Evolutionary conservation across 352 stramenopile species (phyloP).

Genomic region (Phytopythium helicoides): DNA sequence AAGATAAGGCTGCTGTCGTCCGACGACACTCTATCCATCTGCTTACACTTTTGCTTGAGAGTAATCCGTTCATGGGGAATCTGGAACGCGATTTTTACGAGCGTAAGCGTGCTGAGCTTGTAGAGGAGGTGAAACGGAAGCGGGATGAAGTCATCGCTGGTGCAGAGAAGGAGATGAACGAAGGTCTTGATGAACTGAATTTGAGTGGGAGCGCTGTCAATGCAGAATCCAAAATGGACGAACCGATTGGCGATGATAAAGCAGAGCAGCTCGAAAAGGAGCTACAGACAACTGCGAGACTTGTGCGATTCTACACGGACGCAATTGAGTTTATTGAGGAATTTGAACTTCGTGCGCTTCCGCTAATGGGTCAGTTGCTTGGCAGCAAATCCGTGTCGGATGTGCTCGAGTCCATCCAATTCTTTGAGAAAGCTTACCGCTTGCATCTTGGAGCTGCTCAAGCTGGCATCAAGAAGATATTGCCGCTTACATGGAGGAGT

Average conservation of each 20-base stretch:
- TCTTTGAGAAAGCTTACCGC: conserved; percentile 91
- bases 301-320: conserved; percentile 91
- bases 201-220: conserved; percentile 8
- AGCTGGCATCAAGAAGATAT: conserved; percentile 88
- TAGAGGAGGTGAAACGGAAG: conserved; percentile 58
- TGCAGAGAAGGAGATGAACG: conserved; percentile 70
- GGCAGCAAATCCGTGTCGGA: conserved; percentile 91
- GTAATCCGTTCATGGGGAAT: conserved; percentile 94
- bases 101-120: conserved; percentile 75
- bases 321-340: conserved; percentile 92
- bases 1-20: conserved; percentile 94
- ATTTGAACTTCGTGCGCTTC: conserved; percentile 79
- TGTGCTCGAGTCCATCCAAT: conserved; percentile 91
- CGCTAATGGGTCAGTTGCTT: conserved; percentile 84
- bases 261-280: conserved; percentile 64
- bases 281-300: conserved; percentile 63
- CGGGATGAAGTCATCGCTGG: conserved; percentile 77
- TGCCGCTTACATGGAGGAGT: conserved; percentile 90
- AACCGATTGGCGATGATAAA: conserved; percentile 26
- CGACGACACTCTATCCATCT: conserved; percentile 86
- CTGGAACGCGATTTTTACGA: conserved; percentile 84
- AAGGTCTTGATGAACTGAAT: conserved; percentile 39
- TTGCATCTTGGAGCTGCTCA: conserved; percentile 90
- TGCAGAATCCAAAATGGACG: conserved; percentile 1
- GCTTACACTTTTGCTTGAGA: conserved; percentile 89